These are phyloP conservation scores for Apiospora rasikravindrae DNA, from an alignment of 2,329 filamentous ascomycete genomes.

Conservation along the genomic window DNA sequence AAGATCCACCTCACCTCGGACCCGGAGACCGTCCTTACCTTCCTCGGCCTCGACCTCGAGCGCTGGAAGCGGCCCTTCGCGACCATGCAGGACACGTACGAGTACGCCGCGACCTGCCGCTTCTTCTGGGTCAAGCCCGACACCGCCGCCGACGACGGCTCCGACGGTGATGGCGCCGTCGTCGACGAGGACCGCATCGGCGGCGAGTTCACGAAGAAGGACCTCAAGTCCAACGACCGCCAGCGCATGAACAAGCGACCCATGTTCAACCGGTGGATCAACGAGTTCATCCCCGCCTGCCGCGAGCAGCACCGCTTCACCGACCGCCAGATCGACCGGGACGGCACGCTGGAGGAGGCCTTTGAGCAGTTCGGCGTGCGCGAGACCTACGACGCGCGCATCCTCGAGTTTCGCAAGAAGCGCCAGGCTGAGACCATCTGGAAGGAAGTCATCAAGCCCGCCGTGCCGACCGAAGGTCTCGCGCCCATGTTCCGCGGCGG, in stretches of 20 bases:
- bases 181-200: conserved; percentile 32
- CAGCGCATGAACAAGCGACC: conserved; percentile 59
- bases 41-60: conserved; percentile 64
- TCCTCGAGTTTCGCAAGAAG: conserved; percentile 48
- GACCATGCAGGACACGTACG: conserved; percentile 61
- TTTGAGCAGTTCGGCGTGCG: conserved; percentile 56
- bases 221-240: conserved; percentile 60
- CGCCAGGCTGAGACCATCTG: conserved; percentile 50
- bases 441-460: conserved; percentile 49
- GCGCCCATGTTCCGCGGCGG: conserved; percentile 40
- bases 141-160: conserved; percentile 18
- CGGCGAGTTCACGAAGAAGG: conserved; percentile 39
- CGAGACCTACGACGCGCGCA: conserved; percentile 49
- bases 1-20: conserved; percentile 66
- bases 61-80: conserved; percentile 62
- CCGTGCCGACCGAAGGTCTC: conserved; percentile 35
- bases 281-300: conserved; percentile 65
- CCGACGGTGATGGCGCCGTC: conserved; percentile 30
- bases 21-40: conserved; percentile 60
- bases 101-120: conserved; percentile 62
- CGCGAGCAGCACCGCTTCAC: conserved; percentile 45
- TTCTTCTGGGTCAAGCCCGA: conserved; percentile 57
- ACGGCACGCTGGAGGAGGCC: conserved; percentile 56
- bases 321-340: conserved; percentile 40
- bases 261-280: conserved; percentile 64